phyloP scores from a whole-genome alignment of 2,329 filamentous ascomycete genomes.

The Fusarium tricinctum region DNA sequence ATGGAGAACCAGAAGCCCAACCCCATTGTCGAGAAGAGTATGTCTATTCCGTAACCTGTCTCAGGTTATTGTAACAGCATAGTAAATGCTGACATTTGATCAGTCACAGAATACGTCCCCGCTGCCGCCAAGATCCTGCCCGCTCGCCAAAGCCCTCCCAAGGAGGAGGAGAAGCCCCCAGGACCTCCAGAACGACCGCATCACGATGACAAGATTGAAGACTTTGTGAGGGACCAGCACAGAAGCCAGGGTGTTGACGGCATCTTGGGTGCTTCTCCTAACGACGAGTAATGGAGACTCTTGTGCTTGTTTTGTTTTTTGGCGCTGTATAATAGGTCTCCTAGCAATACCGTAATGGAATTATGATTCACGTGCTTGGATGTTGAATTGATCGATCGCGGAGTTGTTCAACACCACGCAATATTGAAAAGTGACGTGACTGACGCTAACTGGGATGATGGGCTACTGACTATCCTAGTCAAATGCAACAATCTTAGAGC shows the following conservation, averaged over 20 bases:
- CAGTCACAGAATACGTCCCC: constrained; percentile 62
- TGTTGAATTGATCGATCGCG: not conserved
- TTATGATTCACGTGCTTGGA: constrained; percentile 13
- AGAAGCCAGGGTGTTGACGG: constrained; percentile 58
- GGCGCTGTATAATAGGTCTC: constrained; percentile 15
- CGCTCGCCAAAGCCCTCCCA: constrained; percentile 48
- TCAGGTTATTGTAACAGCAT: no score
- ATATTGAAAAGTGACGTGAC: not conserved
- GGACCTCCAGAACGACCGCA: constrained; percentile 61
- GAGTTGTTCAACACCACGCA: not conserved
- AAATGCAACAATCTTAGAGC: not conserved
- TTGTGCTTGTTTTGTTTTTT: not conserved
- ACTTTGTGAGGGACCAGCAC: constrained; percentile 68
- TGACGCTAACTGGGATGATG: constrained; percentile 2
- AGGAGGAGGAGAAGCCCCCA: constrained; percentile 39
- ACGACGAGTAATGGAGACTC: constrained; percentile 27
- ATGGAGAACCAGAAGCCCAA: constrained; percentile 49
- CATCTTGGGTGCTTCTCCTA: constrained; percentile 36
- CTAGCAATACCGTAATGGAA: constrained; percentile 18
- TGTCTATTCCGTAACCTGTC: constrained; percentile 7
- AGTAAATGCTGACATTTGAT: constrained; percentile 22
- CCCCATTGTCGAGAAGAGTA: constrained; percentile 61
- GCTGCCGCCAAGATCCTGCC: constrained; percentile 59
- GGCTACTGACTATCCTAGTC: not conserved
- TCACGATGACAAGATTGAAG: constrained; percentile 65